Base-by-base conservation (phyloP, 225 moss, liverwort and hornwort genomes). In the Polytrichum commune region DNA sequence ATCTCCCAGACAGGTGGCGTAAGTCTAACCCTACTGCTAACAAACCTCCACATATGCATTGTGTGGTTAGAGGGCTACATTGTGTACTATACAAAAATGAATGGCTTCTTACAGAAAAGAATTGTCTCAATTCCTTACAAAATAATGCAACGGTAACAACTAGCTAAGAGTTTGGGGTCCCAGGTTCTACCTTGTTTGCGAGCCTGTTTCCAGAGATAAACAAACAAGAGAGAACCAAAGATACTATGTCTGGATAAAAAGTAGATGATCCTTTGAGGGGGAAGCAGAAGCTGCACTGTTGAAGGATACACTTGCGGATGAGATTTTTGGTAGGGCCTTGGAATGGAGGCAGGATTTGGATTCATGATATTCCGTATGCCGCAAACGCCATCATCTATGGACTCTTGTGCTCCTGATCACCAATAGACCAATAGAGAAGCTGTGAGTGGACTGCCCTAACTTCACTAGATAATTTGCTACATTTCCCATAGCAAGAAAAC, bases 131-230 rank as follows among this genome's bases (percentile, higher is more conserved):
- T 29, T 29, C 58, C 66, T 67, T 20, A 67, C 66, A 38, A 67
- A 28, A 70, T 23, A 79, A 69, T 82, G 79, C 74, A 76, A 70
- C 64, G 29, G 72, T 60, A 29, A 19, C 73, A 78, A 71, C 69
- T 73, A 78, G 23, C 69, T 80, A 70, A 71, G 27, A 1, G 20
- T 57, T 72, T 35, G 29, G 16, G 29, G 65, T 60, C 38, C 38
- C 29, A 1, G 64, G 76, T 82, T 76, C 79, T 63, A 76, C 61
- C 72, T 79, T 82, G 79, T 79, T 82, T 63, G 69, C 74, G 65
- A 27, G 76, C 77, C 79, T 70, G 19, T 35, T 1, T 7, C 53
- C 1, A 69, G 77, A 81, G 85, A 69, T 74, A 33, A 69, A 63
- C 82, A 69, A 77, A 79, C 82, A 82, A 85, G 68, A 65, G 68